Conservation (phyloP, 2,329 filamentous ascomycete genomes). For the Colletotrichum spaethianum region DNA sequence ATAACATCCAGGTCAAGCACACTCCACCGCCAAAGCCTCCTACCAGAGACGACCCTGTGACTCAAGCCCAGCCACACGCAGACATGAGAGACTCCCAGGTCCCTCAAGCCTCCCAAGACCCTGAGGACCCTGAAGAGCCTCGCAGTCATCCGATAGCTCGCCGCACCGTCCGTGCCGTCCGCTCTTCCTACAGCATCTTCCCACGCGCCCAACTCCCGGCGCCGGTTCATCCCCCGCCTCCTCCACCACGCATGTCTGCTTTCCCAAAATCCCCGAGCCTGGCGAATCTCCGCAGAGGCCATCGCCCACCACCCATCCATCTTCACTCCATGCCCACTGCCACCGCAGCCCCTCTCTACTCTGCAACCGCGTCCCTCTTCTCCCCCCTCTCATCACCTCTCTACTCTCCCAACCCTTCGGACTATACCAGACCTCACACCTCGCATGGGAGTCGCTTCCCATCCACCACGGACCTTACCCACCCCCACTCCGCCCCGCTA, state of each 20-base stretch:
- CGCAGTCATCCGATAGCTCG: constrained; percentile 36
- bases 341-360: constrained; percentile 9
- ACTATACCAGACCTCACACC: constrained; percentile 35
- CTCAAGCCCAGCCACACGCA: constrained; percentile 39
- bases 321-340: constrained; percentile 37
- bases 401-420: constrained; percentile 27
- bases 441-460: constrained; percentile 23
- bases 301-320: constrained; percentile 40
- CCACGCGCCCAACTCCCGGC: constrained; percentile 29
- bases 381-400: constrained; percentile 35
- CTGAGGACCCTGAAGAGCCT: background rate
- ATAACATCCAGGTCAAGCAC: constrained; percentile 37
- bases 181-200: constrained; percentile 42
- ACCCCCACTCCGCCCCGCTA: constrained; percentile 39
- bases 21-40: constrained; percentile 14
- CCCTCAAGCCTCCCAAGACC: constrained; percentile 31
- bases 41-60: constrained; percentile 10
- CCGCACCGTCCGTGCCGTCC: constrained; percentile 41
- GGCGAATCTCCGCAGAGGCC: constrained; percentile 28
- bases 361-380: constrained; percentile 38
- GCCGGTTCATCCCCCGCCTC: constrained; percentile 26
- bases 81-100: background rate
- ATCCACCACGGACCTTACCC: constrained; percentile 32
- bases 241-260: constrained; percentile 18
- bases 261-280: constrained; percentile 19